Evolutionary conservation across 306 rosid genomes (phyloP).

Genomic region (Bauhinia variegata): DNA sequence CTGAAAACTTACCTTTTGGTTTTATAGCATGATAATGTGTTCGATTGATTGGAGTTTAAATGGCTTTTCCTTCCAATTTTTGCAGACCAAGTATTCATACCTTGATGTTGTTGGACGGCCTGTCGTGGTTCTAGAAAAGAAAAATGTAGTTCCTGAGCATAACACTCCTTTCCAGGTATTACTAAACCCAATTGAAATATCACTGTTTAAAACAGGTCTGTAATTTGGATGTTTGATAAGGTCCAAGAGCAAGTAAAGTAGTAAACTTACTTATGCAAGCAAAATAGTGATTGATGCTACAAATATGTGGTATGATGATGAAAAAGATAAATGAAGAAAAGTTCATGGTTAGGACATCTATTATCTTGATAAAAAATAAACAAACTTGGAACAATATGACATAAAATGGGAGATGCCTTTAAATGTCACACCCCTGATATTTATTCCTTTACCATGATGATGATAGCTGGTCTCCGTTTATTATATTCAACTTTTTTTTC

Average conservation of each 20-base stretch:
- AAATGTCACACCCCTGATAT: too few species aligned
- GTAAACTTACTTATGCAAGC: not conserved
- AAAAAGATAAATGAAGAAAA: not conserved
- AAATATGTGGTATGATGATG: conserved; percentile 17
- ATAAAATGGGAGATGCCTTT: too few species aligned
- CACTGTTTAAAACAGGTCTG: conserved; percentile 8
- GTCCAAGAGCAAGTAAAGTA: conserved; percentile 8
- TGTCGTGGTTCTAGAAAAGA: conserved; percentile 86
- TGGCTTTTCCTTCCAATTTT: conserved; percentile 36
- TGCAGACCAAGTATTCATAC: conserved; percentile 88
- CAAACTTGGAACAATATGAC: too few species aligned
- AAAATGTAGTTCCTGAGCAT: conserved; percentile 89
- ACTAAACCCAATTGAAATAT: conserved; percentile 16
- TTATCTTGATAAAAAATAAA: not conserved
- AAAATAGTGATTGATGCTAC: conserved; percentile 11
- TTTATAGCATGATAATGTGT: conserved; percentile 26
- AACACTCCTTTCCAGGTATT: conserved; percentile 86
- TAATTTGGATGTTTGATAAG: conserved; percentile 7
- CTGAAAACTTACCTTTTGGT: conserved; percentile 8
- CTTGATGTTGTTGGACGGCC: conserved; percentile 94
- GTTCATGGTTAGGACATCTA: not conserved
- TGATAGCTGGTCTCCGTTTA: too few species aligned
- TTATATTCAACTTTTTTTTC: too few species aligned
- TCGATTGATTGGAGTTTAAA: conserved; percentile 17
- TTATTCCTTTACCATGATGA: too few species aligned